A percentile compares a stretch with the other conserved stretches of the same genome.
Conservation (phyloP, 176 grass and related monocot genomes). For the Musa schizocarpa region DNA sequence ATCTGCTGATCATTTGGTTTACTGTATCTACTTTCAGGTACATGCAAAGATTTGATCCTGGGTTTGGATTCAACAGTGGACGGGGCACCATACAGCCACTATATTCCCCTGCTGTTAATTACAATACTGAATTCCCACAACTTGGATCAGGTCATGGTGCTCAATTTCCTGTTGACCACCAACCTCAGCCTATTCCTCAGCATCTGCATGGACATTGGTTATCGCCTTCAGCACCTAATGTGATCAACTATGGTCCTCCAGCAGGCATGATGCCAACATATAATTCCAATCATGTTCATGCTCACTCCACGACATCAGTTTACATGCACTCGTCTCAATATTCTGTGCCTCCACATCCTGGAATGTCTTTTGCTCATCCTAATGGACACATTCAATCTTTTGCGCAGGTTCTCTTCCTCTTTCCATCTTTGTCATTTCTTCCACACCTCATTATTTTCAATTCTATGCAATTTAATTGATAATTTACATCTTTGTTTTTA, state of each 20-base stretch:
- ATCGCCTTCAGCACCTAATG: conserved; percentile 26
- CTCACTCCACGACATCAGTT: conserved; percentile 5
- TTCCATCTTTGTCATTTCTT: neutral
- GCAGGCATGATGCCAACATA: conserved; percentile 42
- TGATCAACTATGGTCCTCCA: conserved; percentile 34
- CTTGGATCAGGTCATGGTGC: conserved; percentile 53
- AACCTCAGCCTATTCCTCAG: conserved; percentile 33
- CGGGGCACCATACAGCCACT: conserved; percentile 62
- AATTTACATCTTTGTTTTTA: neutral
- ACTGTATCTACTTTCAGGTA: conserved; percentile 37
- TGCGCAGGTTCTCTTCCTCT: conserved; percentile 33
- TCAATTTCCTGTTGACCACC: conserved; percentile 49
- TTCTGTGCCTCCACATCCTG: conserved; percentile 40
- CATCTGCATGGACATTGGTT: conserved; percentile 54
- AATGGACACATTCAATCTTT: conserved; percentile 43
- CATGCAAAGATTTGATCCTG: conserved; percentile 90
- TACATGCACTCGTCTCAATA: conserved; percentile 51
- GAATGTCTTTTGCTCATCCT: conserved; percentile 49
- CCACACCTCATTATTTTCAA: neutral
- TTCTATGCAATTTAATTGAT: neutral
- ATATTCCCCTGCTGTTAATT: conserved; percentile 83
- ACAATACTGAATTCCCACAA: conserved; percentile 87
- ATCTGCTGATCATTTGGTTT: neutral
- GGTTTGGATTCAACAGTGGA: conserved; percentile 72
- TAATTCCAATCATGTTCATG: conserved; percentile 29